Conservation (phyloP, 306 rosid genomes). For the Rosa lucieae region DNA sequence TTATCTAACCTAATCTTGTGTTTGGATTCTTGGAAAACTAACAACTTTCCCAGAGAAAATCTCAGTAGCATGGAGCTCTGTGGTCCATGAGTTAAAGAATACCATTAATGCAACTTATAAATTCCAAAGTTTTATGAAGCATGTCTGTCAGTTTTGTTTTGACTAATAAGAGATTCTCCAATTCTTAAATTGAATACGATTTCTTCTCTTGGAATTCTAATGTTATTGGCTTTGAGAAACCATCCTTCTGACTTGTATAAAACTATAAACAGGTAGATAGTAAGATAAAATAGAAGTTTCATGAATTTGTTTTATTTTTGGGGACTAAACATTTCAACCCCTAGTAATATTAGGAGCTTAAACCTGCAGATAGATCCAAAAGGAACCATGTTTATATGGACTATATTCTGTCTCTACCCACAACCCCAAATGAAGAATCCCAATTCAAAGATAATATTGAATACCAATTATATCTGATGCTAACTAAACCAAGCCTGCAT, state of each 20-base stretch:
- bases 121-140: conserved; percentile 53
- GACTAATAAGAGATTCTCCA: conserved; percentile 30
- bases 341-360: background rate
- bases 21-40: conserved; percentile 33
- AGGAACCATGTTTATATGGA: conserved; percentile 26
- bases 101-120: conserved; percentile 25
- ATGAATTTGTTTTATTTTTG: conserved; percentile 53
- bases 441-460: conserved; percentile 16
- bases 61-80: conserved; percentile 41
- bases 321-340: conserved; percentile 35
- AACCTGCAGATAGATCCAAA: conserved; percentile 47
- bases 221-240: conserved; percentile 40
- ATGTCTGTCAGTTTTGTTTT: conserved; percentile 68
- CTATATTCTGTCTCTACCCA: conserved; percentile 38
- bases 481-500: conserved; percentile 17
- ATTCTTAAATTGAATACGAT: conserved; percentile 23
- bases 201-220: conserved; percentile 22
- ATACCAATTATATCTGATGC: conserved; percentile 3
- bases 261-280: conserved; percentile 25
- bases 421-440: conserved; percentile 22
- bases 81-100: conserved; percentile 41
- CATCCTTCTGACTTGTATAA: conserved; percentile 39
- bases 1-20: conserved; percentile 34
- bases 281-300: conserved; percentile 86
- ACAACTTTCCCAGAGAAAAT: conserved; percentile 30